Base-by-base conservation (phyloP, 208 protist species). In the Trypanosoma mega region DNA sequence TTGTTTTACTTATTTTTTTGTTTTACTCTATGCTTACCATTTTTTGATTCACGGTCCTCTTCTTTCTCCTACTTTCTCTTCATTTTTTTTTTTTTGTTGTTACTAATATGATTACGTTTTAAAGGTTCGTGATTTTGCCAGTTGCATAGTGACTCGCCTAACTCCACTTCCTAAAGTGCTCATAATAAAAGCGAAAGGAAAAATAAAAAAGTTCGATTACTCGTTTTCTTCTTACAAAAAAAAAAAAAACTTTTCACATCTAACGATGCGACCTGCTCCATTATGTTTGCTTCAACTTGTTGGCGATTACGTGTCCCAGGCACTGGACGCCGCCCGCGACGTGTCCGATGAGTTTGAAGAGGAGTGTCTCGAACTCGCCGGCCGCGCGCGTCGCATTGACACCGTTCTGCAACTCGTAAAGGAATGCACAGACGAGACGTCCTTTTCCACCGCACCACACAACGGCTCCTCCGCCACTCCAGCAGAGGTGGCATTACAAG, bases 241-340 rank as follows among this genome's bases (percentile, higher is more conserved):
- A 59, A 59, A 47, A 47, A 59, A 43, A 47, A 4, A 63, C 14
- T 36, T 6, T 6, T 14, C 20, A 27, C 44, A 33, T 18, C 3
- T 6, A 51, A 59, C 60, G 55, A 0, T 18, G 2, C 21, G 30
- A 24, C 37, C 16, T 7, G 41, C 47, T 54, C 59, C 57, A n/a
- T 26, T 43, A 6, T 46, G 41, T 39, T 27, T 87, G 9, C 39
- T 69, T 0, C 70, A 63, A 16, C 55, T 87, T 26, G 52, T 83
- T 12, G 41, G 34, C 4, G 76, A 87, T 37, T 87, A 81, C 64
- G 72, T 58, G 5, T 39, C 67, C 21, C 80, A 87, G 51, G 62
- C 77, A 2, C 65, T 74, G 12, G 80, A 83, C n/a, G 76, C 78
- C 34, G 54, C 75, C 6, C 62, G 51, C 1, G 57, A 68, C 9